Evolutionary conservation across 2,329 filamentous ascomycete genomes (phyloP).

Genomic region (Colletotrichum siamense): DNA sequence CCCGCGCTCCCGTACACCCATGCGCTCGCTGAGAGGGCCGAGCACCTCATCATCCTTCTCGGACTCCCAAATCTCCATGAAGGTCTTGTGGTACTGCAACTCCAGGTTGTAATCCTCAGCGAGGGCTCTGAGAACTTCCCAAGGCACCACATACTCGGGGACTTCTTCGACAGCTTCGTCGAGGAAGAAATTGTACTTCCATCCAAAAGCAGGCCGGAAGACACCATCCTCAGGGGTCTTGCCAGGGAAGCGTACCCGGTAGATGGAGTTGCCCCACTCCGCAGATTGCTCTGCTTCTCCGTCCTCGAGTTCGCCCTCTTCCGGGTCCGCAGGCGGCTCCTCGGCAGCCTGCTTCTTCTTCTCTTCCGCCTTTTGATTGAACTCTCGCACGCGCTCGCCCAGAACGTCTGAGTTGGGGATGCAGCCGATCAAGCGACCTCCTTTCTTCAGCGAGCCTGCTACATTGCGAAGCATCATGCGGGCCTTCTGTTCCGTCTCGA

Average conservation of each 20-base stretch:
- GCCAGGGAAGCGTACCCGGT: conserved; percentile 86
- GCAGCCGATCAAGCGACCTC: conserved; percentile 90
- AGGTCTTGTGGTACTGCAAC: conserved; percentile 90
- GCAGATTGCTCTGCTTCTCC: conserved; percentile 68
- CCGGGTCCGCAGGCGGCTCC: conserved; percentile 34
- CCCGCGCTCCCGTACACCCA: conserved; percentile 83
- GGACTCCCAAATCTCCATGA: conserved; percentile 88
- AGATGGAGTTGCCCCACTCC: conserved; percentile 93
- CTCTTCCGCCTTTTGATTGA: conserved; percentile 65
- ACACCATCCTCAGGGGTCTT: conserved; percentile 84
- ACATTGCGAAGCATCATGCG: conserved; percentile 94
- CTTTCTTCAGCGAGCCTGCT: conserved; percentile 87
- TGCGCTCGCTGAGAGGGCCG: conserved; percentile 88
- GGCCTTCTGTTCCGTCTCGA: conserved; percentile 89
- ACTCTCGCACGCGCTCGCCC: conserved; percentile 76
- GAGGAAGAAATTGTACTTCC: conserved; percentile 97
- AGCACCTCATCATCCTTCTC: conserved; percentile 86
- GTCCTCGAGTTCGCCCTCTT: conserved; percentile 60
- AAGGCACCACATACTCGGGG: conserved; percentile 96
- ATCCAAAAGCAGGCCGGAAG: conserved; percentile 93
- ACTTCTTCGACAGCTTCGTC: conserved; percentile 96
- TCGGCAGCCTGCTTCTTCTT: conserved; percentile 40
- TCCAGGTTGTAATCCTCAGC: conserved; percentile 98
- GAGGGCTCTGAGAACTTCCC: conserved; percentile 94
- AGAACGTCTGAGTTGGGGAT: conserved; percentile 98